These are phyloP conservation scores for Pterocarpus macrocarpus DNA, from an alignment of 306 rosid species.

Conservation along the genomic window DNA sequence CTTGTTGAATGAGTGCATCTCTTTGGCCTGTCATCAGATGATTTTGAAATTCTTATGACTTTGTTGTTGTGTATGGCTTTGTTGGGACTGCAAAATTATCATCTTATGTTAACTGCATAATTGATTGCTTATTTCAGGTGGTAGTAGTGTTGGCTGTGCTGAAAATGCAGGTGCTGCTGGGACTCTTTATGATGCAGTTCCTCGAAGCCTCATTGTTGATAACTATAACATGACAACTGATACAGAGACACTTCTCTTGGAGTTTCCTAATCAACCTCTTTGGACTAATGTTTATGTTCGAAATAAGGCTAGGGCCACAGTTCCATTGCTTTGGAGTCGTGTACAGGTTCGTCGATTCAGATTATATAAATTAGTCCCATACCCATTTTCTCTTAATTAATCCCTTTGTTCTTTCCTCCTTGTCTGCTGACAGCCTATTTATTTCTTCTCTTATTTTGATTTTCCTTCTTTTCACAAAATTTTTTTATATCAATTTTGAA, in stretches of 20 bases:
- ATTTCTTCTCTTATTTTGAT: not conserved
- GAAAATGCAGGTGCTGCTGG: slow-evolving; percentile 98
- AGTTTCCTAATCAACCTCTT: slow-evolving; percentile 94
- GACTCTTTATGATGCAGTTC: slow-evolving; percentile 96
- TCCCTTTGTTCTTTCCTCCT: slow-evolving; percentile 20
- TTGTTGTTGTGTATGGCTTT: slow-evolving; percentile 18
- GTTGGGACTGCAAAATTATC: slow-evolving; percentile 32
- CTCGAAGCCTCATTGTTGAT: slow-evolving; percentile 83
- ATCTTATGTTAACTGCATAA: slow-evolving; percentile 41
- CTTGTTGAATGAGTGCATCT: not conserved
- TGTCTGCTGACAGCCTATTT: not conserved
- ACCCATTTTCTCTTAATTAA: slow-evolving; percentile 3
- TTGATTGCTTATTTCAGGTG: slow-evolving; percentile 70
- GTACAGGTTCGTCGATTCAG: slow-evolving; percentile 84
- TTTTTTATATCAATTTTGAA: slow-evolving; percentile 9
- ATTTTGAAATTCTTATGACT: slow-evolving; percentile 37
- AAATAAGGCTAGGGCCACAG: slow-evolving; percentile 93
- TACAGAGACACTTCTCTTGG: slow-evolving; percentile 95
- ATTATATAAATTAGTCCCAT: slow-evolving; percentile 25
- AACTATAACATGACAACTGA: slow-evolving; percentile 87
- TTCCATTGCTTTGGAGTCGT: slow-evolving; percentile 99
- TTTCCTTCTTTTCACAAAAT: not conserved
- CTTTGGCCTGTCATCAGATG: not conserved
- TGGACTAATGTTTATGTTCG: slow-evolving; percentile 94
- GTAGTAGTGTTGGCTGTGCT: slow-evolving; percentile 81